Percentiles rank a stretch among this genome's conserved stretches.
Evolutionary conservation across 805 yeast species (phyloP).

Genomic region (Wickerhamomyces silvicola): DNA sequence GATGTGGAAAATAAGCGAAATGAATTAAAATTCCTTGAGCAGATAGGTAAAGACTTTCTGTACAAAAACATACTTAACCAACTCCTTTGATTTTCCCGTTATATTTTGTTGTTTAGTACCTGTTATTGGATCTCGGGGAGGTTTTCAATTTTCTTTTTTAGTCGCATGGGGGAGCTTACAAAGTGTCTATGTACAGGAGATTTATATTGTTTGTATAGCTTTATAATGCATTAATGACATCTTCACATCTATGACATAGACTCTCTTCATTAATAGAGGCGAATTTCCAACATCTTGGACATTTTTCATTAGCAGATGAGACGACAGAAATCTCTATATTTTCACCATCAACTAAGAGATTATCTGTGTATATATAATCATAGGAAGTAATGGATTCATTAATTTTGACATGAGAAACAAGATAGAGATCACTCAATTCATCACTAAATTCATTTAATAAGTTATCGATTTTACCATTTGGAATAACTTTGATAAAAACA

Average conservation of each 20-base stretch:
- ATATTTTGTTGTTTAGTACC: no score
- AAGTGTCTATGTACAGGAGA: no score
- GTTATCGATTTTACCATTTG: constrained; percentile 8
- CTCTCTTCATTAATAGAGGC: constrained; percentile 43
- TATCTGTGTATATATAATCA: constrained; percentile 24
- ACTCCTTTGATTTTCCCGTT: no score
- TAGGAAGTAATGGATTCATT: constrained; percentile 15
- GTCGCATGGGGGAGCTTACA: no score
- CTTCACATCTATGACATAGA: constrained; percentile 64
- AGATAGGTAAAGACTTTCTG: no score
- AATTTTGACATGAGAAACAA: constrained; percentile 55
- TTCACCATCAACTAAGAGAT: constrained; percentile 25
- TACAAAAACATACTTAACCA: no score
- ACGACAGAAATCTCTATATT: constrained; percentile 32
- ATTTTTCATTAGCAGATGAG: constrained; percentile 48
- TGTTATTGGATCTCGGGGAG: no score
- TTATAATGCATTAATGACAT: constrained; percentile 19
- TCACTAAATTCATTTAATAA: constrained; percentile 19
- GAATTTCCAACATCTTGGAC: constrained; percentile 94
- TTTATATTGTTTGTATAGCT: neutral
- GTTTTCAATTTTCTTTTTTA: no score
- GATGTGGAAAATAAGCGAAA: neutral
- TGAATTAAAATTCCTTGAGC: neutral
- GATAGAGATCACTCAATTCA: constrained; percentile 51
- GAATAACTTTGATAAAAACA: constrained; percentile 29